Evolutionary conservation across 192 early-diverging fungal species (phyloP), one percentile per base, ranked within the genome.

Genomic region (Rhizophagus prolifer): DNA sequence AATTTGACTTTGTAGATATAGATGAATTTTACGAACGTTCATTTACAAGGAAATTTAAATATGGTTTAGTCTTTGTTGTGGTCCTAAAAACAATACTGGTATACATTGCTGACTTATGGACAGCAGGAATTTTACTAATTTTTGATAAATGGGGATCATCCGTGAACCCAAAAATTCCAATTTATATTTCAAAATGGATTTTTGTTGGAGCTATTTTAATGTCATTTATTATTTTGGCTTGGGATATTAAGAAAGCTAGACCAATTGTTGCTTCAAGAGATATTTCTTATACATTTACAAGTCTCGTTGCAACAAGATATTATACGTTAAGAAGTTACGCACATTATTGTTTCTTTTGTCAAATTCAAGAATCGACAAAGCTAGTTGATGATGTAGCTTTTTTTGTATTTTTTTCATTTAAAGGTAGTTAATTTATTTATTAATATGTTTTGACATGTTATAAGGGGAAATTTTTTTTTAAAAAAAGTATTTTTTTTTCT

Each of bases 1-100:
- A 94, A 81, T 96, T 96, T 79, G 94, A 94, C 84, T 93, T 90
- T 82, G 85, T 96, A 66, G 92, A 96, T 73, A 85, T 94, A 46
- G 89, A 94, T 13, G 92, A 94, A 73, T 94, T 92, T 85, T 36
- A 82, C 13, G 79, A 85, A 64, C 77, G 79, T 7, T 83, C 78
- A 13, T 86, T 81, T 64, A 73, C 78, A 75, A 68, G 76, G 8
- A 82, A 83, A 58, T 75, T 91, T 36, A 78, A 79, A 28, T 92
- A 93, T 73, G 77, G 84, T 36, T 62, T 85, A 13, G 78, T 94
- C 30, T 92, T 90, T 77, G 79, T 92, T 28, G 83, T 86, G 23
- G 86, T 93, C 7, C 82, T 95, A 76, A 90, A 91, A 75, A 88
- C 90, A 19, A 85, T 93, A 47, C 85, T 93, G 30, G 88, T 94